Evolutionary conservation across 2,329 filamentous ascomycete species (phyloP), one percentile per base, ranked within the genome.

Genomic region (Thielaviopsis musarum): DNA sequence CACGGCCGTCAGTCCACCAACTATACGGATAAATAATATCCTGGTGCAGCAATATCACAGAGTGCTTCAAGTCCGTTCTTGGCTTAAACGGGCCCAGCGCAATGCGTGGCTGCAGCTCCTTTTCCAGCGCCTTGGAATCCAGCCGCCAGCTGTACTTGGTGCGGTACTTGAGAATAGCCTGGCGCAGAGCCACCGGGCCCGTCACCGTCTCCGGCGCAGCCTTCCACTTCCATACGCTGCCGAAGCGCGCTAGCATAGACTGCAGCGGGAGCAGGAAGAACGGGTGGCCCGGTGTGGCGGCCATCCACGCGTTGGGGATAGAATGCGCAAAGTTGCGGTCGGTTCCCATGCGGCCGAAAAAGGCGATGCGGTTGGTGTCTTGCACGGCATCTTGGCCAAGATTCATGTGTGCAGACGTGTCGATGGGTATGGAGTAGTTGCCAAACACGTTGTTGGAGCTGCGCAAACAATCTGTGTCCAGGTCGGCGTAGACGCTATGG

Each of bases 271-370:
- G 56, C 7, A 70, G 64, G 61, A 69, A 70, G 61, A 71, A 68
- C 1, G 69, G 66, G 55, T 71, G 68, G 19, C 68, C 66, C 0
- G 69, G 70, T 0, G 68, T 67, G 2, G 69, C 64, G 5, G 68
- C 69, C 69, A 70, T 71, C 69, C 69, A 71, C 3, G 69, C 70
- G 54, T 71, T 71, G 49, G 69, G 69, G 24, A 71, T 70, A n/a
- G 66, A 68, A 56, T 70, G 67, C 24, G 62, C 60, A 38, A 66
- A 69, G 1, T 54, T 55, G 1, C 63, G 59, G 60, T 70, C 65
- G 2, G 59, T 63, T 54, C 69, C 69, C 67, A 71, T 69, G 12
- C 67, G 65, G 7, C 69, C 69, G 30, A 70, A 68, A 51, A 70
- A 64, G 30, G 65, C 65, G 2, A 61, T 54, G 38, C 59, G 61